phyloP scores from a whole-genome alignment of 1,284 basidiomycete genomes.

The Cutaneotrichosporon sp. region DNA sequence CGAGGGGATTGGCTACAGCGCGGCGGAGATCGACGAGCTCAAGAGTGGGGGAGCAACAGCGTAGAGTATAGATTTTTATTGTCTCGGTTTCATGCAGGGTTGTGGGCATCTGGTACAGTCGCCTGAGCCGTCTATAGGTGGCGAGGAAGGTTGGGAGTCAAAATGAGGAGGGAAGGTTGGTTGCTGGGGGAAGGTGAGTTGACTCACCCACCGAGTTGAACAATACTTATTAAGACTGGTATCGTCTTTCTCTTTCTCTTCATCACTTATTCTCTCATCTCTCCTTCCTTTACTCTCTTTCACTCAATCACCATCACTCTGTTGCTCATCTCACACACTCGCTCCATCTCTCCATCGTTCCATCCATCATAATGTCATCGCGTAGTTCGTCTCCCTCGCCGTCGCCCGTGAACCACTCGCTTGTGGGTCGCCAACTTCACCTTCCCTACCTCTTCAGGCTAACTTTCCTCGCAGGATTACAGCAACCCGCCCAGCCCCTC shows the following conservation, averaged over 20 bases:
- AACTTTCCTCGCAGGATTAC: slow-evolving; percentile 6
- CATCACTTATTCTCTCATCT: slow-evolving; percentile 8
- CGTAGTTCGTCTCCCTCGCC: slow-evolving; percentile 2
- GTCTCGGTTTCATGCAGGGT: slow-evolving; percentile 10
- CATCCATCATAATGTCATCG: slow-evolving; percentile 7
- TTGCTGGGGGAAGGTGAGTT: neutral
- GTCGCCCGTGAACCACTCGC: neutral
- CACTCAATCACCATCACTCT: neutral
- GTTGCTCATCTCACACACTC: neutral
- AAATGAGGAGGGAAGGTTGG: neutral
- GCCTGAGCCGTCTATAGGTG: neutral
- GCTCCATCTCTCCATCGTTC: neutral
- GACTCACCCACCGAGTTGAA: neutral
- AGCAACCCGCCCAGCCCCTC: neutral
- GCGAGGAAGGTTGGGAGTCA: neutral
- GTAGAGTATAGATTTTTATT: neutral
- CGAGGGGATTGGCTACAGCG: slow-evolving; percentile 66
- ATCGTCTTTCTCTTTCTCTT: slow-evolving; percentile 9
- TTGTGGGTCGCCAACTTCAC: neutral
- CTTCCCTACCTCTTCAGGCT: neutral
- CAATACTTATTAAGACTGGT: neutral
- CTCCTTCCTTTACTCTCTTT: no score
- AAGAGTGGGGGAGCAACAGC: slow-evolving; percentile 55
- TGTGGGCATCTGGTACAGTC: slow-evolving; percentile 1
- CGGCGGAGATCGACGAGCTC: slow-evolving; percentile 62